A percentile compares a stretch with the other conserved stretches of the same genome.
These are phyloP conservation scores for Pseudognaphalium luteoalbum DNA, from an alignment of 129 eudicot species.

Conservation along the genomic window DNA sequence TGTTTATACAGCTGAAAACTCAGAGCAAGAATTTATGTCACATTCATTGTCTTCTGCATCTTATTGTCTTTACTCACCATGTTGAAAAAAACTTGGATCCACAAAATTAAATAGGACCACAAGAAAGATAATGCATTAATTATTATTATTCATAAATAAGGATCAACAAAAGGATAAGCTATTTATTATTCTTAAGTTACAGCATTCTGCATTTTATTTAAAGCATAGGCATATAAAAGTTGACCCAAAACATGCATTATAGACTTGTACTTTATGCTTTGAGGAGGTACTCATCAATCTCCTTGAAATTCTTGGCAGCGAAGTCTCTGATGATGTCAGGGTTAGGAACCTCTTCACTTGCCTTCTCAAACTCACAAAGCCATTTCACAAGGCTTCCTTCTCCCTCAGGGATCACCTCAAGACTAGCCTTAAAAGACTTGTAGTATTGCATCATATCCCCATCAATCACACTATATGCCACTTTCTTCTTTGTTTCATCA, in stretches of 20 bases:
- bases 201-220: slow-evolving; percentile 5
- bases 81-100: not conserved
- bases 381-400: slow-evolving; percentile 69
- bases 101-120: not conserved
- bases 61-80: not conserved
- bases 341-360: slow-evolving; percentile 66
- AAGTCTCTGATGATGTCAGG: slow-evolving; percentile 58
- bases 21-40: too few relatives aligned
- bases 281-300: slow-evolving; percentile 66
- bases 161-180: not conserved
- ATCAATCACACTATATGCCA: slow-evolving; percentile 52
- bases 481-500: slow-evolving; percentile 56
- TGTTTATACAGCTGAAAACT: too few relatives aligned
- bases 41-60: too few relatives aligned
- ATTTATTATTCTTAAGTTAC: too few relatives aligned
- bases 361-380: slow-evolving; percentile 71
- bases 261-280: slow-evolving; percentile 31
- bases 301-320: slow-evolving; percentile 58
- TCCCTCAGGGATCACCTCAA: slow-evolving; percentile 54
- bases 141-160: slow-evolving; percentile 4
- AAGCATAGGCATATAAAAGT: slow-evolving; percentile 8
- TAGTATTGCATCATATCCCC: slow-evolving; percentile 71
- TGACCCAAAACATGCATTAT: slow-evolving; percentile 12
- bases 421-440: slow-evolving; percentile 60
- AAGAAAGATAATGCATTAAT: slow-evolving; percentile 12